phyloP scores from a whole-genome alignment of 176 grass and related monocot species.

The Juncus effusus region DNA sequence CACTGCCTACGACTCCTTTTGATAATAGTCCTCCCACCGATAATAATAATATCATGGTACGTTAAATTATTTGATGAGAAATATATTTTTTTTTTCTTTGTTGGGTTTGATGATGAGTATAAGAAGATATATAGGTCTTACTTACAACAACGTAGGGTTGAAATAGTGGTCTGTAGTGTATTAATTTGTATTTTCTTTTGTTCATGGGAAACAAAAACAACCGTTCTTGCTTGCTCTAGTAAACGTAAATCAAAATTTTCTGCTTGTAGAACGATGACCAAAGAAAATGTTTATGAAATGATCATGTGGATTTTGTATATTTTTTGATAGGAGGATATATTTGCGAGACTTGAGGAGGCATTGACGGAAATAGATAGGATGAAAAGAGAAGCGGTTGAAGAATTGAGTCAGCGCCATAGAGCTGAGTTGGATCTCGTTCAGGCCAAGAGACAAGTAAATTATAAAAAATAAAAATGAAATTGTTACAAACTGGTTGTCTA shows the following conservation, averaged over 20 bases:
- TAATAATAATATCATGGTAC: conserved; percentile 30
- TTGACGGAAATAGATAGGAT: conserved; percentile 35
- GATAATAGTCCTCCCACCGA: background rate
- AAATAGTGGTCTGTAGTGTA: too few species aligned
- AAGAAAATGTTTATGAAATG: conserved; percentile 22
- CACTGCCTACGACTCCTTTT: background rate
- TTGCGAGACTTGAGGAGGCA: conserved; percentile 34
- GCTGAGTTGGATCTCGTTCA: conserved; percentile 46
- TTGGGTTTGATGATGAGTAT: too few species aligned
- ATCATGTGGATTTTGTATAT: conserved; percentile 32
- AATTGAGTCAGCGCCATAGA: conserved; percentile 34
- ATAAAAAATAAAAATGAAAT: too few species aligned
- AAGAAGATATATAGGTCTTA: too few species aligned
- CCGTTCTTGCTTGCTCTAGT: too few species aligned
- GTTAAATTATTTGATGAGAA: conserved; percentile 26
- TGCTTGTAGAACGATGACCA: too few species aligned
- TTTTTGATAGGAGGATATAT: conserved; percentile 22
- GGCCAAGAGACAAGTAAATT: conserved; percentile 44
- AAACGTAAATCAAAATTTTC: too few species aligned
- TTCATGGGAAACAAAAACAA: too few species aligned
- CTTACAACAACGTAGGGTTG: too few species aligned
- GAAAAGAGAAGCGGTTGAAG: conserved; percentile 48
- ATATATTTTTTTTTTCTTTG: too few species aligned
- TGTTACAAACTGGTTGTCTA: too few species aligned
- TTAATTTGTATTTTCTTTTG: too few species aligned